These are phyloP conservation scores for Wallacemonas collosoma DNA, from an alignment of 208 protist species.

Conservation along the genomic window DNA sequence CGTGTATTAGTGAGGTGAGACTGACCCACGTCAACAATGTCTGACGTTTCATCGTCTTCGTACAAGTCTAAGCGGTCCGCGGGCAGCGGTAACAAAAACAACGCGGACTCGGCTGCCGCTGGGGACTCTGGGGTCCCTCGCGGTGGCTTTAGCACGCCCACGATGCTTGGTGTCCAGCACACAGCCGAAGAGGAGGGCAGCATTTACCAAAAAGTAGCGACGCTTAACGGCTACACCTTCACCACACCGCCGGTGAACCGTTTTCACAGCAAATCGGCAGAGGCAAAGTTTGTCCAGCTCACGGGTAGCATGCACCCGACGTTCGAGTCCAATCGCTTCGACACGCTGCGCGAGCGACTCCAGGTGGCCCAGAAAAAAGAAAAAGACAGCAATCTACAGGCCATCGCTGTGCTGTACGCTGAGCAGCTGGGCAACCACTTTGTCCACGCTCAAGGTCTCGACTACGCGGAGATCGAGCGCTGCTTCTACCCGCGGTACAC, in stretches of 20 bases:
- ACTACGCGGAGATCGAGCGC: conserved; percentile 79
- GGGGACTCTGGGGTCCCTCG: background rate
- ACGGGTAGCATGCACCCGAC: conserved; percentile 69
- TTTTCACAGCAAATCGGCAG: conserved; percentile 78
- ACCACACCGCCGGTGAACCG: conserved; percentile 75
- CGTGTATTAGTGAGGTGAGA: no score
- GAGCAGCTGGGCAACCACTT: conserved; percentile 81
- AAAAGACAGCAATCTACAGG: conserved; percentile 73
- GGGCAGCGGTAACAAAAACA: background rate
- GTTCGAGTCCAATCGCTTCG: conserved; percentile 80
- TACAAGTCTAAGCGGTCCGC: conserved; percentile 23
- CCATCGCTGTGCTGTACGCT: conserved; percentile 84
- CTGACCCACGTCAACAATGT: background rate
- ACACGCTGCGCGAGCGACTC: conserved; percentile 74
- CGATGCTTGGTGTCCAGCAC: conserved; percentile 79
- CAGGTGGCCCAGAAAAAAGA: conserved; percentile 70
- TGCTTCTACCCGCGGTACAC: conserved; percentile 84
- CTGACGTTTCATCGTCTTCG: conserved; percentile 11
- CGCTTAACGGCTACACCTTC: conserved; percentile 79
- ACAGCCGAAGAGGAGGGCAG: conserved; percentile 62
- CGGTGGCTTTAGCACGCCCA: conserved; percentile 42
- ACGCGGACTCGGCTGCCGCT: background rate
- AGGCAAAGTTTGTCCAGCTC: conserved; percentile 75
- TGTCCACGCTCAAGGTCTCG: conserved; percentile 45
- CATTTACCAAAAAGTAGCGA: conserved; percentile 78